Evolutionary conservation across 1,139 yeast species (phyloP), one percentile per base, ranked within the genome.

Genomic region (Protomyces inouyei): DNA sequence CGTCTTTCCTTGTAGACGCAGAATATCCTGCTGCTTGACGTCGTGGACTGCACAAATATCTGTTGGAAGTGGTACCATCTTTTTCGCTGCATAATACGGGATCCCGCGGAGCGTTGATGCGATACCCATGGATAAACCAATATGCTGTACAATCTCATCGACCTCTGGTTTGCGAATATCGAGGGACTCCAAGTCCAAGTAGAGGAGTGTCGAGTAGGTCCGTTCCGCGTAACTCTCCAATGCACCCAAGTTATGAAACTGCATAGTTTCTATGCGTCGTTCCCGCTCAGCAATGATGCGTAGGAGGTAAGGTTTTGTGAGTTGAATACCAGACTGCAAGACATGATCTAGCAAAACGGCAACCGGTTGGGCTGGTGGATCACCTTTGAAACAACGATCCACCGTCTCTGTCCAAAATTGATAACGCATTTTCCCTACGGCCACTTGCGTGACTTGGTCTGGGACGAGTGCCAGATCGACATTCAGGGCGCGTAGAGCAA

Each of bases 151-250:
- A 23, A 86, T 83, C 28, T 87, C 82, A 68, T 87, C 91, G 55
- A 83, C 78, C 3, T 83, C 74, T 32, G 71, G 68, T 37, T 71
- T 69, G 43, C 56, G 40, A 21, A 66, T 8, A 73, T 71, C 70
- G 36, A 87, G 72, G 18, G 85, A 75, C 10, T 85, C 86, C 70
- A 87, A 91, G 0, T 84, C 78, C 14, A 85, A 75, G 70, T 89
- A 89, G 70, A 85, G 85, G 70, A 87, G 76, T 72, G 88, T 95
- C 0, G 95, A 87, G 69, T 82, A 82, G 0, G 88, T 83, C 0
- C 95, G 95, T 73, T 89, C 96, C 1, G 96, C 96, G 71, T 83
- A 86, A 0, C 90, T 82, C 66, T 92, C 87, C 67, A 89, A 80
- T 52, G 83, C 84, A 60, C 85, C 85, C 0, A 81, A 72, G 12